phyloP scores from a whole-genome alignment of 805 yeast genomes.

The Ogataea neopini region DNA sequence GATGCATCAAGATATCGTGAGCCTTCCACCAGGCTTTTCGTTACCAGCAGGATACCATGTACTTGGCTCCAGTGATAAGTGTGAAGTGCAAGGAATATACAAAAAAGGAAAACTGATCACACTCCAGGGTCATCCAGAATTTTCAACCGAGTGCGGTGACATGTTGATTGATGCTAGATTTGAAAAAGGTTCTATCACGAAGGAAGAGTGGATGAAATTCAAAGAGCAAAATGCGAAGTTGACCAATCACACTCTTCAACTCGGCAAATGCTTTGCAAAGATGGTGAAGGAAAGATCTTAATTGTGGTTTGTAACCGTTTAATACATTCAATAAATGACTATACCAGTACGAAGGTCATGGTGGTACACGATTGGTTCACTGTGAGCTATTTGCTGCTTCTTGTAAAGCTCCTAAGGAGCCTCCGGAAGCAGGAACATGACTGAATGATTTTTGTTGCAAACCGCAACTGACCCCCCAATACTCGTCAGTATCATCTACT shows the following conservation, averaged over 20 bases:
- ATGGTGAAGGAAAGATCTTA: slow-evolving; percentile 5
- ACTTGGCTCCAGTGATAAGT: slow-evolving; percentile 55
- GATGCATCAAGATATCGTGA: slow-evolving; percentile 55
- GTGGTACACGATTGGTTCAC: background rate
- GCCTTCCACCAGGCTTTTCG: background rate
- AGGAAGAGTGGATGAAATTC: slow-evolving; percentile 9
- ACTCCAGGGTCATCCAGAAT: slow-evolving; percentile 93
- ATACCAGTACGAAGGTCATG: too few species aligned
- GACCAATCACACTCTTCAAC: slow-evolving; percentile 8
- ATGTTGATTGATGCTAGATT: slow-evolving; percentile 10
- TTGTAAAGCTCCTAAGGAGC: slow-evolving; percentile 18
- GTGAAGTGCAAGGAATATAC: slow-evolving; percentile 69
- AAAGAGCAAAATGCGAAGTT: slow-evolving; percentile 1
- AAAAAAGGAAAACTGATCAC: slow-evolving; percentile 55
- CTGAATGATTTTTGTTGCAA: background rate
- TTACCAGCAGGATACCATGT: slow-evolving; percentile 40
- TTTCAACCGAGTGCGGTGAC: slow-evolving; percentile 40
- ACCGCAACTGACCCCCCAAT: background rate
- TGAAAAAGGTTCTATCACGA: slow-evolving; percentile 12
- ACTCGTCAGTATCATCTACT: slow-evolving; percentile 6
- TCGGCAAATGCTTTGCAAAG: slow-evolving; percentile 14
- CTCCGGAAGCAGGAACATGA: slow-evolving; percentile 24
- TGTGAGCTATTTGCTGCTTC: slow-evolving; percentile 24
- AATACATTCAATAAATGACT: background rate
- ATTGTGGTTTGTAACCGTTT: background rate